Evolutionary conservation across 2,329 filamentous ascomycete species (phyloP), one percentile per base, ranked within the genome.

Genomic region (Neonectria hederae): DNA sequence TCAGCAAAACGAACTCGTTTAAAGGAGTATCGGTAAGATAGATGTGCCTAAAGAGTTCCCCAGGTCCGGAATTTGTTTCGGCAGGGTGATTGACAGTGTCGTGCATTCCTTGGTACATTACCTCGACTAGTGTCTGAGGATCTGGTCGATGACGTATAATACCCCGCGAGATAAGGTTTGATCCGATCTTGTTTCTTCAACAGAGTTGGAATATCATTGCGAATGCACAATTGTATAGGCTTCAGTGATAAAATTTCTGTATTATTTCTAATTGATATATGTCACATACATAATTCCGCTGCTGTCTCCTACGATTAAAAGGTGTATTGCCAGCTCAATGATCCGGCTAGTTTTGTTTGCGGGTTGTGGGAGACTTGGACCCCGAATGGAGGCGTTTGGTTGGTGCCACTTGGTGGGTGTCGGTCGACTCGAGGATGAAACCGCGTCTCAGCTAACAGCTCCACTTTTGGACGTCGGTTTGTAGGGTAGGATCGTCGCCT

Each of bases 391-490:
- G 40, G 49, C 45, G 22, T 48, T 46, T 53, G 60, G 60, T 53
- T 58, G 54, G 60, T 40, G 38, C 38, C 38, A 42, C 38, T 53
- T 56, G 46, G 52, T 45, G 22, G 48, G 40, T 24, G 13, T 51
- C 28, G 28, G 28, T 32, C n/a, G 28, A 51, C 48, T 64, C 56
- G 35, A 45, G 45, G 56, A 60, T 64, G 62, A 64, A 60, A 60
- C 62, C 56, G 62, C 51, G 62, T 56, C 35, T 45, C 56, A 60
- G 57, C 62, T 64, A 64, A 60, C 52, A 52, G 51, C 56, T 60
- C 62, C 62, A 64, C 62, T 64, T 55, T 61, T 61, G 57, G 38
- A 53, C 35, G 45, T 61, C 56, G 52, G 46, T 56, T 48, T 54
- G 62, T 32, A 51, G 61, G 51, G 55, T 54, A 51, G 11, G 45